Percentiles rank a stretch among this genome's conserved stretches.
phyloP scores from a whole-genome alignment of 768 basidiomycete species.

The Mycena capillaripes region DNA sequence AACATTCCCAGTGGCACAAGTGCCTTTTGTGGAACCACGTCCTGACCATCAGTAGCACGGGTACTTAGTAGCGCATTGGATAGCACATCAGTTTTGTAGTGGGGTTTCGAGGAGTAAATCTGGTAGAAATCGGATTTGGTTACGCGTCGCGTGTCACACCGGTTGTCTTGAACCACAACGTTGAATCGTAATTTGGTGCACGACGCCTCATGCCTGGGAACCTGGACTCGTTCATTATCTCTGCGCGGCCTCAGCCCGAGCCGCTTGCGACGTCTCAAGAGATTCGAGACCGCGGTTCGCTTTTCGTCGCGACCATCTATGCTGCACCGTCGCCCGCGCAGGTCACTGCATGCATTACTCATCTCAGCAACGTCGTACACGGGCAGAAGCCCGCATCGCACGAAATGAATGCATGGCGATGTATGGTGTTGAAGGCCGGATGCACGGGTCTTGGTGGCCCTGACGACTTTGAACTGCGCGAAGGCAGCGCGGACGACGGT shows the following conservation, averaged over 20 bases:
- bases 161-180: no score
- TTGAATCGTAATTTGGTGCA: no score
- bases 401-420: slow-evolving; percentile 85
- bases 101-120: no score
- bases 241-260: slow-evolving; percentile 58
- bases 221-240: slow-evolving; percentile 69
- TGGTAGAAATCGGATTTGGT: no score
- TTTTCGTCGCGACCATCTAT: slow-evolving; percentile 77
- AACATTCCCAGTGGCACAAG: not conserved
- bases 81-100: no score
- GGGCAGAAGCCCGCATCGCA: slow-evolving; percentile 72
- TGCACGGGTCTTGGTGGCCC: slow-evolving; percentile 76
- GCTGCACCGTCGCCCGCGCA: slow-evolving; percentile 64
- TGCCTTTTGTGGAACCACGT: slow-evolving; percentile 8
- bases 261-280: slow-evolving; percentile 76
- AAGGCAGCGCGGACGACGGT: slow-evolving; percentile 81
- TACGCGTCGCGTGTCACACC: no score
- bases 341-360: slow-evolving; percentile 63
- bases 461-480: slow-evolving; percentile 80
- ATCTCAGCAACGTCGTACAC: slow-evolving; percentile 72
- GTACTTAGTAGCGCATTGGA: no score
- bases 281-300: slow-evolving; percentile 80
- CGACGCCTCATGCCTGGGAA: slow-evolving; percentile 38
- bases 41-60: not conserved
- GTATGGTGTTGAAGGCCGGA: slow-evolving; percentile 78